Evolutionary conservation across 1,284 basidiomycete species (phyloP).

Genomic region (Sporisorium reilianum): DNA sequence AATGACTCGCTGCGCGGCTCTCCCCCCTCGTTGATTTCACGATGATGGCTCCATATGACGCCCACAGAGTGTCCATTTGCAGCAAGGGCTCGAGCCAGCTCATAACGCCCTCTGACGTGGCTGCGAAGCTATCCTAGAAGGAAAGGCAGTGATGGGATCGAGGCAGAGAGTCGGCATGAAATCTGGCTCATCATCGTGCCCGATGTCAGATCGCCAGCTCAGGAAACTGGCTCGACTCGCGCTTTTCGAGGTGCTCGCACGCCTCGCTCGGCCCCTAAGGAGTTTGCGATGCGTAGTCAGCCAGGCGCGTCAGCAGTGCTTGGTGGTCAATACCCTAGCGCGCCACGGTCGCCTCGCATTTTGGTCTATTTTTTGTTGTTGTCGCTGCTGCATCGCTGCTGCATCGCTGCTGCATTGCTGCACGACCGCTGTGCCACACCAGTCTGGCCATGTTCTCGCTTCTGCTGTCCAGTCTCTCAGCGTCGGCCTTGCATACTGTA

Average conservation of each 20-base stretch:
- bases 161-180: background rate
- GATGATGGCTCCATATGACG: background rate
- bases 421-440: constrained; percentile 19
- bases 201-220: constrained; percentile 6
- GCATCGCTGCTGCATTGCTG: constrained; percentile 1
- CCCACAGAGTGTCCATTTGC: background rate
- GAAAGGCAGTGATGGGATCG: background rate
- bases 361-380: no score
- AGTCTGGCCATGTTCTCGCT: constrained; percentile 3
- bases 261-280: background rate
- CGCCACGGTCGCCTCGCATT: no score
- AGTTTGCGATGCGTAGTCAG: no score
- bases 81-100: no score
- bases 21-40: background rate
- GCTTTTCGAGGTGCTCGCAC: background rate
- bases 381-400: no score
- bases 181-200: background rate
- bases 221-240: background rate
- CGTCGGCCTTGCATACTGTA: no score
- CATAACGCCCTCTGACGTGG: no score
- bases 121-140: no score
- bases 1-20: background rate
- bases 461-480: background rate
- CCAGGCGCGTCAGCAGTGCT: background rate
- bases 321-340: no score